Percentiles rank a stretch among this genome's conserved stretches.
Evolutionary conservation across 2,329 filamentous ascomycete genomes (phyloP).

Genomic region (Zasmidium angulare): DNA sequence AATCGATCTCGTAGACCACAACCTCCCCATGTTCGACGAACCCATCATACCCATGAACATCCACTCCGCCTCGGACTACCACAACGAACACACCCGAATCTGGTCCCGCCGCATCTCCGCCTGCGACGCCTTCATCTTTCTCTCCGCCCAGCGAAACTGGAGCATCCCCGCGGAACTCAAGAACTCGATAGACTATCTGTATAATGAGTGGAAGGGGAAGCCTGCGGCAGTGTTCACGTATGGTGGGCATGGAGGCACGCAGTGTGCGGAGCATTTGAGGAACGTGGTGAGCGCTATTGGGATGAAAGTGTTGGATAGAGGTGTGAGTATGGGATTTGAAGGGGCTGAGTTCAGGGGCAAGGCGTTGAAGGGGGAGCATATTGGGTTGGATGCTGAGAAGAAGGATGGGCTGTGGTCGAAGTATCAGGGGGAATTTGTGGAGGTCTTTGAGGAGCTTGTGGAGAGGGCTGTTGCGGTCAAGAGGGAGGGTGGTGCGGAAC

Average conservation of each 20-base stretch:
- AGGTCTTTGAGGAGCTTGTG: background rate
- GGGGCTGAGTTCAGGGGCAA: background rate
- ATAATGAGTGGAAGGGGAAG: constrained; percentile 59
- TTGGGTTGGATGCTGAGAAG: background rate
- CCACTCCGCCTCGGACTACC: constrained; percentile 33
- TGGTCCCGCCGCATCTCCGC: constrained; percentile 49
- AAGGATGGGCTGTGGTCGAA: background rate
- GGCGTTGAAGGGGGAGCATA: background rate
- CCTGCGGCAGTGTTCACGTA: constrained; percentile 56
- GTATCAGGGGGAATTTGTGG: background rate
- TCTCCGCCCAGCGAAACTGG: constrained; percentile 59
- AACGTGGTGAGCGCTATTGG: background rate
- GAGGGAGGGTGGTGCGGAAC: too few relatives aligned
- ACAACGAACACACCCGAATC: constrained; percentile 42
- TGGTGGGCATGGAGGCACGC: constrained; percentile 47
- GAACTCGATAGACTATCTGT: constrained; percentile 64
- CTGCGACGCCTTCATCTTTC: constrained; percentile 51
- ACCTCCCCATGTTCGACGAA: constrained; percentile 51
- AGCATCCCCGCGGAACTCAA: constrained; percentile 56
- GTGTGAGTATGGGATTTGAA: background rate
- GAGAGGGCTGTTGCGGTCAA: background rate
- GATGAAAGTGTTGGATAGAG: background rate
- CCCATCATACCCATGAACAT: constrained; percentile 35
- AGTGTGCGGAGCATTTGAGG: constrained; percentile 6
- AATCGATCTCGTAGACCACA: constrained; percentile 41